phyloP scores from a whole-genome alignment of 495 filamentous ascomycete species.

The Aspergillus olivimuriae region DNA sequence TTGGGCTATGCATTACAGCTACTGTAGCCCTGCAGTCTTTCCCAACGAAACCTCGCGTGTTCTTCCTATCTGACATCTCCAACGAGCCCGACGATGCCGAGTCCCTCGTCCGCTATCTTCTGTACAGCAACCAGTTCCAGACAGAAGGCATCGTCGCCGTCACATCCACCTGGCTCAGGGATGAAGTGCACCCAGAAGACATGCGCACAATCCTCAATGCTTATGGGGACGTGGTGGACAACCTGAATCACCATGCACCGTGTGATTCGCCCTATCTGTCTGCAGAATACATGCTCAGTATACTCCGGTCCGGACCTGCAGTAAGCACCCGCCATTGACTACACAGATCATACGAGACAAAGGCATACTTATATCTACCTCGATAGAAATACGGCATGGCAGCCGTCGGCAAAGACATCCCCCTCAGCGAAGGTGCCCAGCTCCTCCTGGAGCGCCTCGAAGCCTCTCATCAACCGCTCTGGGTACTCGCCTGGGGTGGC shows the following conservation, averaged over 20 bases:
- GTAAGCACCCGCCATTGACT: no score
- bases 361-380: no score
- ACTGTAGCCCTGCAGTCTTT: constrained; percentile 1
- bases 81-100: constrained; percentile 42
- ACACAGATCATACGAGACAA: no score
- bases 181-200: constrained; percentile 25
- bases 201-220: constrained; percentile 35
- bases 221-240: constrained; percentile 33
- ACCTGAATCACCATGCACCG: constrained; percentile 35
- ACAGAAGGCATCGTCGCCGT: constrained; percentile 34
- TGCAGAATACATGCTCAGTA: constrained; percentile 20
- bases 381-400: constrained; percentile 23
- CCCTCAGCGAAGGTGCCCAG: constrained; percentile 23
- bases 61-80: constrained; percentile 40
- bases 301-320: constrained; percentile 25
- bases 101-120: constrained; percentile 34
- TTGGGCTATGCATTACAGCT: not conserved
- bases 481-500: constrained; percentile 41
- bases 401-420: constrained; percentile 9
- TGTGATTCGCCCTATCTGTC: constrained; percentile 26
- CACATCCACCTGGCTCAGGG: constrained; percentile 36
- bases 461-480: constrained; percentile 22
- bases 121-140: constrained; percentile 38
- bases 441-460: constrained; percentile 25
- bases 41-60: constrained; percentile 27